Evolutionary conservation across 345 rosid genomes (phyloP), one percentile per base, ranked within the genome.

Genomic region (Populus pruinosa): DNA sequence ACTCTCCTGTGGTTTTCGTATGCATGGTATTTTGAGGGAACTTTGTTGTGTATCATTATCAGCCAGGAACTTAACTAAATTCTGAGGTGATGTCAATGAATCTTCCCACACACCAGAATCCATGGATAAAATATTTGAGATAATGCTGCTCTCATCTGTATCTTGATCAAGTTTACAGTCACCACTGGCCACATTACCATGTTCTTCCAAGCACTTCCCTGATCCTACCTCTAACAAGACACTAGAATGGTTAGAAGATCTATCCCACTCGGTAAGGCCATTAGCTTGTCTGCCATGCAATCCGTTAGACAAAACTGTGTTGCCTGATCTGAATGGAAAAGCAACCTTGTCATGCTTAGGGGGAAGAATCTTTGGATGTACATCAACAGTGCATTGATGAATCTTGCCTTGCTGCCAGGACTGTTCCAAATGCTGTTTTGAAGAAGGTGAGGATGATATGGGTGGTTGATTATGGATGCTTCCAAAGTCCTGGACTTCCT

Each of bases 401-500:
- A 33, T 59, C 23, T 66, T 18, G 29, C 66, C 43, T 36, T 74
- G 77, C 63, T 74, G 73, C 82, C 78, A 68, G 31, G 70, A 11
- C 18, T 20, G 21, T 38, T 39, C 49, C 78, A 56, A 33, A 79
- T 73, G 59, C 61, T 79, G 56, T n/a, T 59, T 56, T 33, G 78
- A 29, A 76, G 29, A 41, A 41, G 55, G 44, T 65, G 69, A 35
- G 71, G 55, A 75, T 59, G 81, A 81, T 27, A 35, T 9, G 5
- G 69, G 49, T 72, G 77, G 69, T 49, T 68, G 64, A 81, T 69
- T 53, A 77, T 31, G 21, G 64, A 75, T 36, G 70, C 31, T 64
- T 79, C 84, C 64, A 83, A 76, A 77, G 79, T 80, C 56, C 62
- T 56, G 71, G 41, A 62, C 65, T 82, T 68, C 84, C 75, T 75